phyloP scores from a whole-genome alignment of 495 filamentous ascomycete genomes.

The Viridothelium virens region DNA sequence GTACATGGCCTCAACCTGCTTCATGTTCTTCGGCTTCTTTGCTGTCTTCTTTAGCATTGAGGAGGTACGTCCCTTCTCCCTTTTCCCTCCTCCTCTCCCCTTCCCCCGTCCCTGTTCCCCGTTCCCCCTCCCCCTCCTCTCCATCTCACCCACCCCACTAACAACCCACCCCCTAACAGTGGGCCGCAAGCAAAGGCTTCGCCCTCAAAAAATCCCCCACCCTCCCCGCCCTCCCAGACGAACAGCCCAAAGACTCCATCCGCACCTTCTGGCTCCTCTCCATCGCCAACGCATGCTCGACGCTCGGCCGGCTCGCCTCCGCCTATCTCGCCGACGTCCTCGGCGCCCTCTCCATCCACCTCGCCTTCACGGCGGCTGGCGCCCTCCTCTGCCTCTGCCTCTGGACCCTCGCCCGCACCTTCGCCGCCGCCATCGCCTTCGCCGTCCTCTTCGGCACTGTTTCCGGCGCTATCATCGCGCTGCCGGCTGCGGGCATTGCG shows the following conservation, averaged over 20 bases:
- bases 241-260: slow-evolving; percentile 28
- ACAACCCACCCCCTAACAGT: slow-evolving; percentile 23
- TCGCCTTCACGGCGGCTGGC: slow-evolving; percentile 27
- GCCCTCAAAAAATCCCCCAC: slow-evolving; percentile 24
- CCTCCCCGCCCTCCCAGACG: slow-evolving; percentile 5
- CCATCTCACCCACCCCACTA: slow-evolving; percentile 5
- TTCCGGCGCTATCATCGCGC: slow-evolving; percentile 37
- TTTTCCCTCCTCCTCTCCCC: not conserved
- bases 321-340: slow-evolving; percentile 27
- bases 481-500: slow-evolving; percentile 38
- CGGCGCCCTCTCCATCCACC: slow-evolving; percentile 37
- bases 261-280: slow-evolving; percentile 38
- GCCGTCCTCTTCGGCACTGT: slow-evolving; percentile 37
- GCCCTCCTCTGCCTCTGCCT: slow-evolving; percentile 33
- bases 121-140: too few relatives aligned
- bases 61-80: slow-evolving; percentile 25
- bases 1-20: slow-evolving; percentile 32
- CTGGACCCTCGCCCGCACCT: slow-evolving; percentile 31
- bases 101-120: too few relatives aligned
- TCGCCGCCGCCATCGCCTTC: slow-evolving; percentile 34
- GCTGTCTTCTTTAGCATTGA: slow-evolving; percentile 42
- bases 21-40: slow-evolving; percentile 41
- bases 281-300: slow-evolving; percentile 39
- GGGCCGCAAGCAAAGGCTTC: slow-evolving; percentile 35
- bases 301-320: slow-evolving; percentile 34